Conservation (phyloP, 495 filamentous ascomycete genomes). For the Tuber brumale region DNA sequence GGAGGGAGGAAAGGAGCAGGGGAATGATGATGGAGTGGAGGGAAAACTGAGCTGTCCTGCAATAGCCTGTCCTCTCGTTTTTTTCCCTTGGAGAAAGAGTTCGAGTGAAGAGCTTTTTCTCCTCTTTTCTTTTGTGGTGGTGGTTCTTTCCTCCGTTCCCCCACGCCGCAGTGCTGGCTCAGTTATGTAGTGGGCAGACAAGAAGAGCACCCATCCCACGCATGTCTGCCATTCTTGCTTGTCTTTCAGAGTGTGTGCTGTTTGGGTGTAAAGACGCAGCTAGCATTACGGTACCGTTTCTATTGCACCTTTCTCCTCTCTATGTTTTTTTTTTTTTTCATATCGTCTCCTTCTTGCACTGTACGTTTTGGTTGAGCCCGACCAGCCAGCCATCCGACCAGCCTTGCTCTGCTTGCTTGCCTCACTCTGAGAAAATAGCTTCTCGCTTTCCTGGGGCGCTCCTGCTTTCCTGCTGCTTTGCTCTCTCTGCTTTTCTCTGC, state of each 20-base stretch:
- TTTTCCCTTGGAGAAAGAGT: neutral
- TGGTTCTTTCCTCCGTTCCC: constrained; percentile 15
- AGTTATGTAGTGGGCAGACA: constrained; percentile 16
- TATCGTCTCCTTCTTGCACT: neutral
- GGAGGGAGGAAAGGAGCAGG: neutral
- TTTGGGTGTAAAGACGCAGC: constrained; percentile 20
- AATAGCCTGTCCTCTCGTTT: constrained; percentile 23
- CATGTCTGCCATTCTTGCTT: constrained; percentile 30
- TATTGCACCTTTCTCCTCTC: constrained; percentile 24
- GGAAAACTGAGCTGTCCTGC: constrained; percentile 27
- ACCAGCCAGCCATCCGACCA: neutral
- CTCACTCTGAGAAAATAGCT: neutral
- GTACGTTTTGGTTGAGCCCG: constrained; percentile 4
- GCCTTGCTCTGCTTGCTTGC: constrained; percentile 27
- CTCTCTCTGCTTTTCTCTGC: constrained; percentile 24
- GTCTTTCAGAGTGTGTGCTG: constrained; percentile 23
- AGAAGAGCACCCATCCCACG: constrained; percentile 27
- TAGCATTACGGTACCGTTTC: constrained; percentile 24
- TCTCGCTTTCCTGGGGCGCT: neutral
- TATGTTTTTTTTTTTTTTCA: constrained; percentile 18
- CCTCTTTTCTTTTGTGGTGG: constrained; percentile 18
- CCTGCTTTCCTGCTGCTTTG: constrained; percentile 26
- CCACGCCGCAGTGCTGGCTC: constrained; percentile 32
- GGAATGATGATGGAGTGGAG: neutral
- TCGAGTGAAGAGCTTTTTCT: constrained; percentile 16